These are phyloP conservation scores for Gastrolobium bilobum DNA, from an alignment of 306 rosid genomes.

Conservation along the genomic window DNA sequence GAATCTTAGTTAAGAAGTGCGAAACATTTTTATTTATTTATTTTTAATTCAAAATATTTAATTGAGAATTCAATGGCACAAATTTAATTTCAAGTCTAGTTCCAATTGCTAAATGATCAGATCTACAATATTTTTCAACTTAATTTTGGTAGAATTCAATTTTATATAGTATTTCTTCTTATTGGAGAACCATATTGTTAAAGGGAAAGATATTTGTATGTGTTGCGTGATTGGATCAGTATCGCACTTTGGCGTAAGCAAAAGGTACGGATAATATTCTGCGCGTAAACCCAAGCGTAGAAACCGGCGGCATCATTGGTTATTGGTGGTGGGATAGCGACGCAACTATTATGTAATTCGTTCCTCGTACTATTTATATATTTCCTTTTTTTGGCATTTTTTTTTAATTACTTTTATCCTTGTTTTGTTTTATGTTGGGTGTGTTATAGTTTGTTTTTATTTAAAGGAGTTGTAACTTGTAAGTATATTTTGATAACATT, in stretches of 20 bases:
- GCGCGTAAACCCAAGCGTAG: slow-evolving; percentile 26
- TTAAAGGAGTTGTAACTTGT: too few relatives aligned
- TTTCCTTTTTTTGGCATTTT: not conserved
- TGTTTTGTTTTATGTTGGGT: not conserved
- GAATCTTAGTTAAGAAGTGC: not conserved
- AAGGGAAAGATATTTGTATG: not conserved
- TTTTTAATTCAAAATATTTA: not conserved
- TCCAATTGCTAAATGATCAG: not conserved
- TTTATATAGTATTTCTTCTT: not conserved
- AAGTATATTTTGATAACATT: too few relatives aligned
- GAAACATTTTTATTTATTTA: not conserved
- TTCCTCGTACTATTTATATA: not conserved
- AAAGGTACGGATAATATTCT: not conserved
- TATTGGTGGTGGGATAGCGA: not conserved
- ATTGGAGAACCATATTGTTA: not conserved
- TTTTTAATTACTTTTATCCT: not conserved
- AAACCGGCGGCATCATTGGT: slow-evolving; percentile 22
- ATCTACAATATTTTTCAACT: not conserved
- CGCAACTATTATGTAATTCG: not conserved
- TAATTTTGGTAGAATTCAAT: not conserved
- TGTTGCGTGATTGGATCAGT: not conserved
- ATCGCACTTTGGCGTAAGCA: not conserved
- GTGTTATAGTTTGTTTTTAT: too few relatives aligned
- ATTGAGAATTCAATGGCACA: not conserved
- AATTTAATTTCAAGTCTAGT: not conserved